A percentile compares a stretch with the other conserved stretches of the same genome.
Conservation (phyloP, 1,139 yeast species). For the Yamadazyma oceani region DNA sequence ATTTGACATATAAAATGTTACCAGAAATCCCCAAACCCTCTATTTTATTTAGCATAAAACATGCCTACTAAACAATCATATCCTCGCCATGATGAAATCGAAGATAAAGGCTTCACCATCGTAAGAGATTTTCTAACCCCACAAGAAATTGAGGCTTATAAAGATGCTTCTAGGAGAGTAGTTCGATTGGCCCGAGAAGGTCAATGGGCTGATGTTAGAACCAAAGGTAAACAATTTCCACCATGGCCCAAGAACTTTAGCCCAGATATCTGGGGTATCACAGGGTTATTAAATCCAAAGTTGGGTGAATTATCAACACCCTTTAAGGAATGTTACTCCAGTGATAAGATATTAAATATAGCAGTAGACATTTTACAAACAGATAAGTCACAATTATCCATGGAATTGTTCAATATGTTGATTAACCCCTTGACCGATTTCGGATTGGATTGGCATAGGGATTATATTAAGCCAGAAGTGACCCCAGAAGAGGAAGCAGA, state of each 20-base stretch:
- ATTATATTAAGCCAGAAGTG: constrained; percentile 52
- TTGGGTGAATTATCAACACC: constrained; percentile 37
- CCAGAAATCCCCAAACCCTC: no score
- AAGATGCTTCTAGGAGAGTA: constrained; percentile 40
- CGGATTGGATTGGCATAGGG: constrained; percentile 59
- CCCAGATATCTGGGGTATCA: constrained; percentile 59
- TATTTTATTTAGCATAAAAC: background rate
- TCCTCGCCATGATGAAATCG: constrained; percentile 35
- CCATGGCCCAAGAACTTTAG: constrained; percentile 58
- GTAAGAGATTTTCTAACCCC: constrained; percentile 41
- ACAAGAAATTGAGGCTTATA: constrained; percentile 41
- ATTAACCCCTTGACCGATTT: constrained; percentile 57
- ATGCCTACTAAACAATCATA: constrained; percentile 16
- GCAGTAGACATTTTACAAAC: constrained; percentile 50
- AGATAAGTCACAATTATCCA: constrained; percentile 34
- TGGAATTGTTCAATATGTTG: constrained; percentile 59
- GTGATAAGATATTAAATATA: constrained; percentile 40
- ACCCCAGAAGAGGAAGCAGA: constrained; percentile 47
- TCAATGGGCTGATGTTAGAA: constrained; percentile 53
- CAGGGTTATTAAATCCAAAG: constrained; percentile 53
- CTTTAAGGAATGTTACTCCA: constrained; percentile 48
- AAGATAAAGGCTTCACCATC: constrained; percentile 45
- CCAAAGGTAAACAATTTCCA: constrained; percentile 58
- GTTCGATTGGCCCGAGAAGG: constrained; percentile 50
- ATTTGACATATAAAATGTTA: background rate